Evolutionary conservation across 768 basidiomycete species (phyloP).

Genomic region (Rhizopogon sp.): DNA sequence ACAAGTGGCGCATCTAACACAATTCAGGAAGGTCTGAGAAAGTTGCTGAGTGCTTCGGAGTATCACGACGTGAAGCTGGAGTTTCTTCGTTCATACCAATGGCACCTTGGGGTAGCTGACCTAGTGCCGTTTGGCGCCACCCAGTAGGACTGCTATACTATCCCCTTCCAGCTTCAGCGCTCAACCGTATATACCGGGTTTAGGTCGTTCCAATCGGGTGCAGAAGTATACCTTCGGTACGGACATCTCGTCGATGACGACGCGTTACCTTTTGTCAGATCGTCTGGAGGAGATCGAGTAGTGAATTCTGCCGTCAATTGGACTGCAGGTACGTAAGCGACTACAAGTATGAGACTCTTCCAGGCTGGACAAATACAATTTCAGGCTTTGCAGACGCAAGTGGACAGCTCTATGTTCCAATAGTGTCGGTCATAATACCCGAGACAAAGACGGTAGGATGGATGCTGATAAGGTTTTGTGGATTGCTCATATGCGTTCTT

Average conservation of each 20-base stretch:
- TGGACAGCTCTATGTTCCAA: conserved; percentile 37
- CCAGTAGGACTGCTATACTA: conserved; percentile 39
- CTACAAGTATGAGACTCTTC: background rate
- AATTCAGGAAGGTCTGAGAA: conserved; percentile 46
- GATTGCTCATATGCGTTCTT: background rate
- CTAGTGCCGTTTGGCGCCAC: conserved; percentile 64
- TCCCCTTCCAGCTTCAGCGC: background rate
- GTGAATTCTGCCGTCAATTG: conserved; percentile 67
- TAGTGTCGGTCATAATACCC: conserved; percentile 50
- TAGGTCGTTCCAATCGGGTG: conserved; percentile 50
- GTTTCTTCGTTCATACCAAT: conserved; percentile 59
- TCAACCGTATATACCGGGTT: background rate
- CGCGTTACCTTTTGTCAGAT: conserved; percentile 49
- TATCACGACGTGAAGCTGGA: conserved; percentile 40
- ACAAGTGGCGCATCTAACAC: conserved; percentile 40
- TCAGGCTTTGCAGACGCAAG: conserved; percentile 61
- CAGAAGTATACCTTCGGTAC: conserved; percentile 51
- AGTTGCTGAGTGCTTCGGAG: conserved; percentile 43
- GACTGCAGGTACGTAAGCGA: conserved; percentile 43
- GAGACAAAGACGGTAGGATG: conserved; percentile 39
- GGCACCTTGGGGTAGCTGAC: conserved; percentile 50
- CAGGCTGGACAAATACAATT: background rate
- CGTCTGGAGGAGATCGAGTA: conserved; percentile 52
- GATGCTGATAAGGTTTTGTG: background rate
- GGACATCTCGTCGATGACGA: conserved; percentile 35